Evolutionary conservation across 2,329 filamentous ascomycete genomes (phyloP).

Genomic region (Pseudohalonectria lignicola): DNA sequence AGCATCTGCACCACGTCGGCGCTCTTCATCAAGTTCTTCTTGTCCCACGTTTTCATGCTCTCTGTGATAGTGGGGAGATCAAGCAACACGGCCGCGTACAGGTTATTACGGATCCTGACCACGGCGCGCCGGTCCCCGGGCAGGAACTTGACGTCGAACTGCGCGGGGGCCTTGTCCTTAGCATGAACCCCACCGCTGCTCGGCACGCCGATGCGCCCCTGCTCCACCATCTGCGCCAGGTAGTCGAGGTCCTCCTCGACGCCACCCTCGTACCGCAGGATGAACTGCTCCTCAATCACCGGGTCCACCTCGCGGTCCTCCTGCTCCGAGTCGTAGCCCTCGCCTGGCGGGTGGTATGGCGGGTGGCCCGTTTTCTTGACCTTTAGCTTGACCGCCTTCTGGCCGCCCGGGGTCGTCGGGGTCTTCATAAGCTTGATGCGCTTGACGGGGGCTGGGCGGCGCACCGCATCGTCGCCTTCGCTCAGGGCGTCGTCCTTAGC

Average conservation of each 20-base stretch:
- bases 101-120: constrained; percentile 55
- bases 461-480: constrained; percentile 21
- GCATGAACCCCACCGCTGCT: constrained; percentile 11
- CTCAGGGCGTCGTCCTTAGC: constrained; percentile 43
- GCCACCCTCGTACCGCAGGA: constrained; percentile 80
- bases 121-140: constrained; percentile 56
- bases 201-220: constrained; percentile 63
- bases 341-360: constrained; percentile 61
- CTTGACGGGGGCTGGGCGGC: constrained; percentile 13
- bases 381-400: constrained; percentile 6
- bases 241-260: constrained; percentile 64
- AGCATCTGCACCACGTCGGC: constrained; percentile 87
- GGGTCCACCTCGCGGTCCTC: constrained; percentile 84
- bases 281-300: constrained; percentile 77
- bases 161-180: constrained; percentile 48
- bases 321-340: constrained; percentile 93
- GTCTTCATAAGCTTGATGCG: constrained; percentile 30
- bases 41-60: constrained; percentile 89
- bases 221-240: constrained; percentile 62
- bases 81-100: constrained; percentile 69
- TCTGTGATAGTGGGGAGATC: constrained; percentile 82
- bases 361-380: constrained; percentile 40
- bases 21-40: constrained; percentile 77
- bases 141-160: constrained; percentile 73
- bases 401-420: constrained; percentile 8